phyloP scores from a whole-genome alignment of 129 eudicot genomes.

The Mikania micrantha region DNA sequence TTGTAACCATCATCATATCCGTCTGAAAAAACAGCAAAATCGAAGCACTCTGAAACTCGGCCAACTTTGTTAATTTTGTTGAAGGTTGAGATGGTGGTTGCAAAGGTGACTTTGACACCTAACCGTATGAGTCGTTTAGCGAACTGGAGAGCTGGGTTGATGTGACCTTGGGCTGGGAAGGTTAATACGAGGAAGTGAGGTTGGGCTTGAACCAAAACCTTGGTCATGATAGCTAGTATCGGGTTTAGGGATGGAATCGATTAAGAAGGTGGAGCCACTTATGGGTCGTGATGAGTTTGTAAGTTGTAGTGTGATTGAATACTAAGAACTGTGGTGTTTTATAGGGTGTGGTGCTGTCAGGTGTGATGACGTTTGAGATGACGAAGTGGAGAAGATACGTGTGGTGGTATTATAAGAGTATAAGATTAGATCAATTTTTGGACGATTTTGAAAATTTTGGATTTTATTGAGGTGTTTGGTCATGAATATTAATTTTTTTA shows the following conservation, averaged over 20 bases:
- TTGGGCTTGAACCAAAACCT: slow-evolving; percentile 5
- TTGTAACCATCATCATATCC: slow-evolving; percentile 39
- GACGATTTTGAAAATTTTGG: too few species aligned
- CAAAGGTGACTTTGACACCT: slow-evolving; percentile 44
- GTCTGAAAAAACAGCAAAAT: slow-evolving; percentile 34
- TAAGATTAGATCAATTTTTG: not conserved
- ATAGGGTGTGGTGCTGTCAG: too few species aligned
- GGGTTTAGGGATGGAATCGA: too few species aligned
- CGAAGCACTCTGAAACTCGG: slow-evolving; percentile 9
- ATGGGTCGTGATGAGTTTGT: too few species aligned
- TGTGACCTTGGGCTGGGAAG: slow-evolving; percentile 49
- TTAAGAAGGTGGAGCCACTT: too few species aligned
- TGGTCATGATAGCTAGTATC: not conserved
- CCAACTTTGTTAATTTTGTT: slow-evolving; percentile 29
- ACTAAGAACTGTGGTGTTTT: too few species aligned
- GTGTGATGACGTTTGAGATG: slow-evolving; percentile 7
- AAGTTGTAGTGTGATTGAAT: too few species aligned
- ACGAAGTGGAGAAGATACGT: not conserved
- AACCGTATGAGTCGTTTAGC: slow-evolving; percentile 32
- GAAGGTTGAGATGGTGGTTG: slow-evolving; percentile 30
- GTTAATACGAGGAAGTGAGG: slow-evolving; percentile 40
- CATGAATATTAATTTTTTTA: too few species aligned
- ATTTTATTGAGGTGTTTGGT: too few species aligned
- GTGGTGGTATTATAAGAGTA: not conserved
- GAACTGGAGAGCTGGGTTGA: slow-evolving; percentile 41